Base-by-base conservation (phyloP, 2,329 filamentous ascomycete genomes). In the Talaromyces rugulosus region DNA sequence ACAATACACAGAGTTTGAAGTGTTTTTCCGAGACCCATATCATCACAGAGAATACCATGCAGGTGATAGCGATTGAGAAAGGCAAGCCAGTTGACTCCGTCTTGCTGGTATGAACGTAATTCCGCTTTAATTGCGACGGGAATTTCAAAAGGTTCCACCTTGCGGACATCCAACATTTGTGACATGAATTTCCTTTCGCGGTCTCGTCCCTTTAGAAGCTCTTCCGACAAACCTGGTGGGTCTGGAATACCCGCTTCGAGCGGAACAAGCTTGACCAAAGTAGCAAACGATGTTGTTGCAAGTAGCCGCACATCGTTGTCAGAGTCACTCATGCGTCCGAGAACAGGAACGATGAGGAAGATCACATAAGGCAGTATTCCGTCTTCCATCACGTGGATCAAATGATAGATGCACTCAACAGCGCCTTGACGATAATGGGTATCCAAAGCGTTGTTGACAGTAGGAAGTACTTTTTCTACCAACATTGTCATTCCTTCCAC, bases 11-110 rank as follows among this genome's bases (percentile, higher is more conserved):
- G 86, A 0, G 96, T 99, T 75, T 99, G 95, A 11, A 99, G 80
- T 1, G 95, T 99, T 80, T 99, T 99, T 56, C 95, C 95, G 31
- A 99, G 89, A 71, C 95, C 95, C 95, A 99, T 99, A 75, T 99
- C 95, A 71, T 99, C 95, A 73, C 95, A 99, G 63, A 99, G 90
- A 75, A 99, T 97, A 56, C 95, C 95, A 69, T 99, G 96, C 1
- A 99, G 86, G 70, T 99, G 94, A 74, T 98, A 99, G 62, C 93
- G 93, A 75, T 99, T 99, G 68, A 99, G 87, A 79, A 99, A 99
- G 61, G 96, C 89, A 58, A 99, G 86, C 95, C 95, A 99, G 73
- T 99, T 99, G 72, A 99, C 94, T 74, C 95, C 95, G 59, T 99
- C 95, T 76, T 99, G 95, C 75, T 99, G 96, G 73, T 99, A 99